These are phyloP conservation scores for Rhododendron henanense DNA, from an alignment of 148 eudicot genomes.

Conservation along the genomic window DNA sequence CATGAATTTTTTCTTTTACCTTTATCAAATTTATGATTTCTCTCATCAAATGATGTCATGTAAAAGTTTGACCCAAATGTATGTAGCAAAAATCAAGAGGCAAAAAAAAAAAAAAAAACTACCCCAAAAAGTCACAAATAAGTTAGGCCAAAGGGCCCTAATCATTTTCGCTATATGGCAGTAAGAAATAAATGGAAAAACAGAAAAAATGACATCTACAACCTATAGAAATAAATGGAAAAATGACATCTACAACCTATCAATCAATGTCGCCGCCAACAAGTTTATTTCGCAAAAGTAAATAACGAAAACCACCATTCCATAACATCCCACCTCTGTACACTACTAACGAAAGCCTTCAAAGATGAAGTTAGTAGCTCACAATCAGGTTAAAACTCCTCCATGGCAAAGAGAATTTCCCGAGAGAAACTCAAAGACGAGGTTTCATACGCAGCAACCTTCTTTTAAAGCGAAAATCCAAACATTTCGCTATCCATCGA, in stretches of 20 bases:
- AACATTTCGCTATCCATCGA: neutral
- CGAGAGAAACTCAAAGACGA: neutral
- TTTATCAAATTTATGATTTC: too few species aligned
- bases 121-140: neutral
- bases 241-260: neutral
- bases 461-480: neutral
- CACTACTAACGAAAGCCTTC: neutral
- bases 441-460: neutral
- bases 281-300: neutral
- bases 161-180: too few species aligned
- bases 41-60: too few species aligned
- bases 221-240: neutral
- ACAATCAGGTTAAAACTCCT: neutral
- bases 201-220: neutral
- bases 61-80: neutral
- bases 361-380: slow-evolving; percentile 2
- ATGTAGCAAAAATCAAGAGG: neutral
- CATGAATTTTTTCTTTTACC: too few species aligned
- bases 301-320: neutral
- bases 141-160: neutral
- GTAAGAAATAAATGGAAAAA: neutral
- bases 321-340: neutral
- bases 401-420: neutral
- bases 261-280: neutral
- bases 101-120: too few species aligned